Percentiles rank a stretch among this genome's conserved stretches.
Evolutionary conservation across 164 flowering plant species (phyloP).

Genomic region (Aristolochia fimbriata): DNA sequence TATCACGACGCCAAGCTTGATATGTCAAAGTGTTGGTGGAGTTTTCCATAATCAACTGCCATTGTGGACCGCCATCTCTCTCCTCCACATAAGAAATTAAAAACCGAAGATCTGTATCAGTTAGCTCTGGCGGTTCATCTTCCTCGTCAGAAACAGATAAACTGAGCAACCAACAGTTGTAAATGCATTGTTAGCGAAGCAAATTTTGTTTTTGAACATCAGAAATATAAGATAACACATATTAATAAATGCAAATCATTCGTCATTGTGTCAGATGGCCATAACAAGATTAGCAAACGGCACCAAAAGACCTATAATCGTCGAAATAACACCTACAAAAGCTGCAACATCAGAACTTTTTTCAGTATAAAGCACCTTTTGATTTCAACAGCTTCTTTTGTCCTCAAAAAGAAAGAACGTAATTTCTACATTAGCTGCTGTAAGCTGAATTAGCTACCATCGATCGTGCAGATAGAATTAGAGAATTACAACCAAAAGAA

Average conservation of each 20-base stretch:
- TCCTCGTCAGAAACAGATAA: background rate
- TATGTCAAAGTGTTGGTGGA: conserved; percentile 11
- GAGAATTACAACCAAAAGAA: too few relatives aligned
- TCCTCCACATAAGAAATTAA: conserved; percentile 5
- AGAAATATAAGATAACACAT: background rate
- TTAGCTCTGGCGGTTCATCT: conserved; percentile 3
- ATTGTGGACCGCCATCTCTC: conserved; percentile 15
- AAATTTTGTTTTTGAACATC: too few relatives aligned
- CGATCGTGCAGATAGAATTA: too few relatives aligned
- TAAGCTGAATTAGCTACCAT: too few relatives aligned
- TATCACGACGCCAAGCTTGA: conserved; percentile 17
- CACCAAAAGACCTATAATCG: too few relatives aligned
- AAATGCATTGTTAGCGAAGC: background rate
- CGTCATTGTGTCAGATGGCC: background rate
- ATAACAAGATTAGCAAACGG: too few relatives aligned
- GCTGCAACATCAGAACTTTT: too few relatives aligned
- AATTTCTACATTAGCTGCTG: too few relatives aligned
- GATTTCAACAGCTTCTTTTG: too few relatives aligned
- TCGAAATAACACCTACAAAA: too few relatives aligned
- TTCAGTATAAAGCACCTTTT: too few relatives aligned
- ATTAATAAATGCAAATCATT: background rate
- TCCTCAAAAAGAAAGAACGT: too few relatives aligned
- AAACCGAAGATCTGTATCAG: conserved; percentile 3
- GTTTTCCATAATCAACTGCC: conserved; percentile 14
- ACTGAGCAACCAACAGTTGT: background rate